phyloP scores from a whole-genome alignment of 257 asterid species.

The Petunia secreta region DNA sequence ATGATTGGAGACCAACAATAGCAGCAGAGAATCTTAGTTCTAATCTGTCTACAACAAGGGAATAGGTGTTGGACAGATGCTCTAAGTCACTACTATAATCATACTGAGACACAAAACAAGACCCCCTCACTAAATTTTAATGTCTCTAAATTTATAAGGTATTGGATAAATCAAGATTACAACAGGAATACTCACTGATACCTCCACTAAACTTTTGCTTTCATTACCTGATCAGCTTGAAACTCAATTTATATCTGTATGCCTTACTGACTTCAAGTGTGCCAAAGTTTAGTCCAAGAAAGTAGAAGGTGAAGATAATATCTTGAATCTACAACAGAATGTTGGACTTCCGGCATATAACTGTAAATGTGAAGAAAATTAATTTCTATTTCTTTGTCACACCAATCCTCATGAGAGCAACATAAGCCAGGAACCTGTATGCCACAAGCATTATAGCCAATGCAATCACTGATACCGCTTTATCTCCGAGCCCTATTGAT shows the following conservation, averaged over 20 bases:
- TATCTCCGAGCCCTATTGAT: conserved; percentile 56
- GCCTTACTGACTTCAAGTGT: background rate
- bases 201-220: too few relatives aligned
- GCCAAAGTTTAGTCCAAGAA: background rate
- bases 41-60: background rate
- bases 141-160: background rate
- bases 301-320: background rate
- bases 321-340: background rate
- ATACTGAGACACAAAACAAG: background rate
- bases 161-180: background rate
- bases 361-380: background rate
- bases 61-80: background rate
- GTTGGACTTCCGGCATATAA: background rate
- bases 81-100: background rate
- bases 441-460: conserved; percentile 66
- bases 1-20: too few relatives aligned
- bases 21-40: background rate
- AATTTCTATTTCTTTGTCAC: conserved; percentile 47
- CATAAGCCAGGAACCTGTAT: conserved; percentile 67
- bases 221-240: background rate
- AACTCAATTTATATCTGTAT: background rate
- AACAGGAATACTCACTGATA: background rate
- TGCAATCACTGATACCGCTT: conserved; percentile 37
- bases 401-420: conserved; percentile 82
- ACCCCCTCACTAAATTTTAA: background rate